Evolutionary conservation across 805 yeast species (phyloP).

Genomic region (Kazachstania kunashirensis): DNA sequence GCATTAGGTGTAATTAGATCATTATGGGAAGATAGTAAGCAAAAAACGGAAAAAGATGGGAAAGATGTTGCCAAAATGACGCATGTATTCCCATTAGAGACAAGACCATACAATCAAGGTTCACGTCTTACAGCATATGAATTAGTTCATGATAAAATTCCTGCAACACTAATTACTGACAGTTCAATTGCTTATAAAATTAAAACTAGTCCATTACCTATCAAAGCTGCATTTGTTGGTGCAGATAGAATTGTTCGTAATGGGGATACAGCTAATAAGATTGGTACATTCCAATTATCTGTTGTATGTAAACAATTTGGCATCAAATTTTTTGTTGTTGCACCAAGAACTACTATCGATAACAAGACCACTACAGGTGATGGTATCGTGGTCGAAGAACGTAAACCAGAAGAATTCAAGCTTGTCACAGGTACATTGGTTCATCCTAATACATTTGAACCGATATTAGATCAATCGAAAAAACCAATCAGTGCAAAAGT

Average conservation of each 20-base stretch:
- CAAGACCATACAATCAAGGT: conserved; percentile 96
- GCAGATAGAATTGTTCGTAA: conserved; percentile 89
- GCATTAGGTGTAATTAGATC: conserved; percentile 89
- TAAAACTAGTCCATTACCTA: conserved; percentile 42
- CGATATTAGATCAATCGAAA: conserved; percentile 19
- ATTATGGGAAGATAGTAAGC: conserved; percentile 35
- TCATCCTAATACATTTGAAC: conserved; percentile 18
- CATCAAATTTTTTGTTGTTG: conserved; percentile 85
- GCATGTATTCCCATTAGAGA: conserved; percentile 81
- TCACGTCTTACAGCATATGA: conserved; percentile 89
- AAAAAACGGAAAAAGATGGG: conserved; percentile 17
- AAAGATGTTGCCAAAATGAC: conserved; percentile 40
- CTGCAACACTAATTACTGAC: conserved; percentile 82
- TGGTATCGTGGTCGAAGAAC: conserved; percentile 74
- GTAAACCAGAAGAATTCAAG: conserved; percentile 74
- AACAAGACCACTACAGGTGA: conserved; percentile 54
- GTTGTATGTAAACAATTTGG: conserved; percentile 54
- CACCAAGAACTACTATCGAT: conserved; percentile 90
- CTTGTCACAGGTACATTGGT: conserved; percentile 61
- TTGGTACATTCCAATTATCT: conserved; percentile 88
- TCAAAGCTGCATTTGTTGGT: conserved; percentile 83
- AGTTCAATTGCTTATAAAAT: conserved; percentile 81
- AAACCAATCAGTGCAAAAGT: conserved; percentile 41
- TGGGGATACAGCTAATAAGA: conserved; percentile 95
- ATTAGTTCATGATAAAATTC: conserved; percentile 73